Conservation (phyloP, 441 rosid genomes). For the Euphorbia schlechtendalii region DNA sequence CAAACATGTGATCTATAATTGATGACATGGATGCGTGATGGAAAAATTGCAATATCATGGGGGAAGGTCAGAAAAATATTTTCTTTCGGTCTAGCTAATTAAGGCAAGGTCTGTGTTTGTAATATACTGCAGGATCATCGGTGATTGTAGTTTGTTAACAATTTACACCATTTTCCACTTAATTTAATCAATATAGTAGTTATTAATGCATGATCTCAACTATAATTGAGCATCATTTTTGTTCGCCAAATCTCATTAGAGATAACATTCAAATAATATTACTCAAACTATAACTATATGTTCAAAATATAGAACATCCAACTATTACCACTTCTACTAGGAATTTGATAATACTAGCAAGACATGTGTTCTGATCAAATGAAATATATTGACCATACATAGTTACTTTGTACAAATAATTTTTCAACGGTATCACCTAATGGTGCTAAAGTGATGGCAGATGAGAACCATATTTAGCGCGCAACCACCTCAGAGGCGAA, state of each 20-base stretch:
- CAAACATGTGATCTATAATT: conserved; percentile 10
- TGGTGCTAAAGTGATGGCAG: background rate
- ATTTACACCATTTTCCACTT: background rate
- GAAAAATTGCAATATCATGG: background rate
- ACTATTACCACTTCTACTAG: background rate
- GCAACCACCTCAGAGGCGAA: background rate
- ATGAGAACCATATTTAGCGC: background rate
- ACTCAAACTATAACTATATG: too few relatives aligned
- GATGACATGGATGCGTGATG: background rate
- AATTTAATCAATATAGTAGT: background rate
- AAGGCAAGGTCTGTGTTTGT: background rate
- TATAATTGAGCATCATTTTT: background rate
- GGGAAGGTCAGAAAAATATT: background rate
- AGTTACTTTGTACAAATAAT: background rate
- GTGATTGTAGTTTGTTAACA: background rate
- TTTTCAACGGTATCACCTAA: background rate
- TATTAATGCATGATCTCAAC: background rate
- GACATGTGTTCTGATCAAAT: background rate
- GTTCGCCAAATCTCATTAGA: background rate
- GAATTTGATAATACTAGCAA: too few relatives aligned
- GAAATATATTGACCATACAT: too few relatives aligned
- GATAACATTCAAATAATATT: background rate
- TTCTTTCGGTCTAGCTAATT: background rate
- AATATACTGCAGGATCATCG: background rate
- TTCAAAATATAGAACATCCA: background rate